Evolutionary conservation across 116 monocot species (phyloP).

Genomic region (Dioscorea cayenensis): DNA sequence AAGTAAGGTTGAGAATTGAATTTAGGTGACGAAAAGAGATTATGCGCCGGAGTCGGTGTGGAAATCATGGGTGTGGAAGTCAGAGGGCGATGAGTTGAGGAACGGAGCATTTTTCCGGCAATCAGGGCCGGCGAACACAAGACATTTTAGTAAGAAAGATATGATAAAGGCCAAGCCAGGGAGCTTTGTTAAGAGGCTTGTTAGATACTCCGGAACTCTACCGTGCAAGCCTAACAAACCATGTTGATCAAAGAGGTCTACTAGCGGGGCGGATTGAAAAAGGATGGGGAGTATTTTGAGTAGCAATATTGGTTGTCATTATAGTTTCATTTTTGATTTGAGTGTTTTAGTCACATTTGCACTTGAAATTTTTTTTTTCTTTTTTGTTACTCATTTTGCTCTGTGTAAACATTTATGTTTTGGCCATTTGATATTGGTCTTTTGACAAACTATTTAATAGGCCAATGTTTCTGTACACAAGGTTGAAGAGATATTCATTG

Average conservation of each 20-base stretch:
- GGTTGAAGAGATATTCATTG: too few relatives aligned
- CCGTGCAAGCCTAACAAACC: background rate
- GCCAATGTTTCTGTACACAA: too few relatives aligned
- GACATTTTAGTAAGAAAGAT: background rate
- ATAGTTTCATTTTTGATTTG: too few relatives aligned
- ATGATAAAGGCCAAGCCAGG: conserved; percentile 17
- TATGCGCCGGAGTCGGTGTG: conserved; percentile 21
- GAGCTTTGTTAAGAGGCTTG: conserved; percentile 17
- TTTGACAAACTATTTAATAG: too few relatives aligned
- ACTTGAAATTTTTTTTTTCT: too few relatives aligned
- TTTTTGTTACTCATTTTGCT: too few relatives aligned
- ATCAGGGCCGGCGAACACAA: conserved; percentile 3
- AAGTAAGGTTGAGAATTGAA: background rate
- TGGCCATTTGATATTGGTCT: too few relatives aligned
- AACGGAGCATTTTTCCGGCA: conserved; percentile 42
- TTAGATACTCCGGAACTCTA: conserved; percentile 15
- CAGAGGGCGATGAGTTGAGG: conserved; percentile 30
- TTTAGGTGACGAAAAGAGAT: conserved; percentile 39
- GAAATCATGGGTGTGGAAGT: conserved; percentile 43
- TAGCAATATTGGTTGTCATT: too few relatives aligned
- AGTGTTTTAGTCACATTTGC: too few relatives aligned
- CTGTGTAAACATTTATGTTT: too few relatives aligned
- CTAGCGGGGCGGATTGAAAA: too few relatives aligned
- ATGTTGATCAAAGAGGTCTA: background rate
- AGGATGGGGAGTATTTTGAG: too few relatives aligned